Evolutionary conservation across 78 protist genomes (phyloP), one percentile per base, ranked within the genome.

Genomic region (Pelomyxa schiedti): DNA sequence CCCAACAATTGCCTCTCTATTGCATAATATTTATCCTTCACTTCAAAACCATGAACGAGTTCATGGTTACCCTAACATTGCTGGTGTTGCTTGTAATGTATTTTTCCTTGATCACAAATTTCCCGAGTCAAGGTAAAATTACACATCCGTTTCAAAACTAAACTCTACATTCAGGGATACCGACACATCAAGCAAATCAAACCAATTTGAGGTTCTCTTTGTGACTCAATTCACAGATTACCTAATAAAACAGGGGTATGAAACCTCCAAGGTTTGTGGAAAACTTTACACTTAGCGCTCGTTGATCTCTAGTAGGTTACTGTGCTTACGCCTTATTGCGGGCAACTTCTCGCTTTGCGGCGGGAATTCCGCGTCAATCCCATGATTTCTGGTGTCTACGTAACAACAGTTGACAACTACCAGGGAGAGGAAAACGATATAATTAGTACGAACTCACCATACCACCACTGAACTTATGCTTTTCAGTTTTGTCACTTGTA

Each of bases 361-460:
- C 40, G 39, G 68, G 42, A 4, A 16, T 47, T 47, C 58, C 58
- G 58, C 58, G 58, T 24, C 32, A 47, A 16, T 16, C 32, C 16
- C 67, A 16, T 1, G 16, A 7, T 71, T 22, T 40, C 2, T 29
- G 65, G 41, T 16, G 68, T 72, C 9, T 32, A 28, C n/a, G 7
- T 79, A 16, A 28, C 80, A 16, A 74, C 88, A 5, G 39, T 80
- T 7, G 88, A 83, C 43, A 74, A 77, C 68, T 83, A 7, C 79
- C 88, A 83, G 32, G 90, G 90, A 26, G 88, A 84, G 58, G 90
- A 86, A 72, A 40, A 26, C 65, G 81, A 79, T 28, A 0, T 86
- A 29, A 40, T 86, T 4, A n/a, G 58, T 47, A 16, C 58, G 58
- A 16, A 47, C 32, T 47, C 32, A 16, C 58, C 58, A 16, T 16